Evolutionary conservation across 192 early-diverging fungal genomes (phyloP).

Genomic region (Coemansia sp.): DNA sequence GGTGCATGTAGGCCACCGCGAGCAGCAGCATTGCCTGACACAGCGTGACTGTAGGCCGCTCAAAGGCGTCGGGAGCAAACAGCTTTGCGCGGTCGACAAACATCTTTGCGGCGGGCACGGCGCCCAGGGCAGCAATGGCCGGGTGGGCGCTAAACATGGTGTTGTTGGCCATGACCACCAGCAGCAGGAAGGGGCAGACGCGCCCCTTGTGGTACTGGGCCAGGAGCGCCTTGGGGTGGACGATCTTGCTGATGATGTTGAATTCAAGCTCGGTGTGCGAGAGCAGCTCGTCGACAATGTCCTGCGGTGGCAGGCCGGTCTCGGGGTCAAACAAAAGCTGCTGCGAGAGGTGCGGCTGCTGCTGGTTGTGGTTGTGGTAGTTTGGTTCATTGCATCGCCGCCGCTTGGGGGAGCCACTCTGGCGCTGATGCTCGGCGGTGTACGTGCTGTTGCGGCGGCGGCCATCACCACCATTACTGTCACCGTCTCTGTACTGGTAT

Average conservation of each 20-base stretch:
- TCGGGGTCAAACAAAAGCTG: slow-evolving; percentile 22
- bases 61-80: slow-evolving; percentile 31
- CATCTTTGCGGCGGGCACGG: slow-evolving; percentile 9
- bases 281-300: slow-evolving; percentile 37
- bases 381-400: background rate
- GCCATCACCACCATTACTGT: too few species aligned
- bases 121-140: slow-evolving; percentile 13
- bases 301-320: slow-evolving; percentile 20
- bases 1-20: slow-evolving; percentile 31
- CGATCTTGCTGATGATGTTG: slow-evolving; percentile 40
- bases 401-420: too few species aligned
- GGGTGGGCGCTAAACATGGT: slow-evolving; percentile 32
- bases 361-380: background rate
- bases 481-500: too few species aligned
- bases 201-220: slow-evolving; percentile 10
- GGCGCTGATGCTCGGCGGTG: too few species aligned
- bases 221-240: slow-evolving; percentile 28
- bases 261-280: slow-evolving; percentile 17
- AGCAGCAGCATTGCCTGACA: slow-evolving; percentile 35
- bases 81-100: slow-evolving; percentile 30
- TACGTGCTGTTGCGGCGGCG: too few species aligned
- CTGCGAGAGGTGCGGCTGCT: background rate
- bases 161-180: slow-evolving; percentile 41
- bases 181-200: slow-evolving; percentile 19
- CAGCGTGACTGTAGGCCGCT: slow-evolving; percentile 15